phyloP scores from a whole-genome alignment of 1,284 basidiomycete genomes.

The Rhodotorula sp. region DNA sequence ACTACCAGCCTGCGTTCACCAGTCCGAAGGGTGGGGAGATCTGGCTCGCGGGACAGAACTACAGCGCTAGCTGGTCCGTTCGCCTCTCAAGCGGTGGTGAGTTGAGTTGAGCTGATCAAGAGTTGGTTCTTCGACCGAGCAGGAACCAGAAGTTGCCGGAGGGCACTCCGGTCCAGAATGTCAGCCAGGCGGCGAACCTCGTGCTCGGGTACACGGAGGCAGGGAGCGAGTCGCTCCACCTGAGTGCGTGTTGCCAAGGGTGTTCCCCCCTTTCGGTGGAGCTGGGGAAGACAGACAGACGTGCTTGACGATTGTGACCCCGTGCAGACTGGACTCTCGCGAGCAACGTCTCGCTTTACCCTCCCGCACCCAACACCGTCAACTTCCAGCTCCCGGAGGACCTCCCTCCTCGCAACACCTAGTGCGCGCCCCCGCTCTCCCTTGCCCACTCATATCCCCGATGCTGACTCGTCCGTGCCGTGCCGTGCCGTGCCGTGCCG shows the following conservation, averaged over 20 bases:
- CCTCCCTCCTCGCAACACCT: conserved; percentile 13
- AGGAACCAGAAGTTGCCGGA: conserved; percentile 19
- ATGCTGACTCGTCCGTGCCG: too few relatives aligned
- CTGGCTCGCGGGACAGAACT: conserved; percentile 12
- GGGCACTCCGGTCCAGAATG: conserved; percentile 1
- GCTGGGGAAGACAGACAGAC: too few relatives aligned
- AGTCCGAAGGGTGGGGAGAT: conserved; percentile 24
- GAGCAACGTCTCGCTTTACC: conserved; percentile 12
- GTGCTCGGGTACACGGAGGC: conserved; percentile 25
- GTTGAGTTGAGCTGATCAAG: neutral
- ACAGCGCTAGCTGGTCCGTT: conserved; percentile 19
- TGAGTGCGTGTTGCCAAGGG: conserved; percentile 14
- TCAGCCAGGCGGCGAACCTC: conserved; percentile 20
- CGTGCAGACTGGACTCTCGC: conserved; percentile 19
- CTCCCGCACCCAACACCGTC: conserved; percentile 3
- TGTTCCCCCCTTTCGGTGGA: too few relatives aligned
- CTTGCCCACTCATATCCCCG: too few relatives aligned
- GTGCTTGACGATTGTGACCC: too few relatives aligned
- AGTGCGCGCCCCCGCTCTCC: too few relatives aligned
- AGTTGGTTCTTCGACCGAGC: neutral
- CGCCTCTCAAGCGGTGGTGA: too few relatives aligned
- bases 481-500: too few relatives aligned
- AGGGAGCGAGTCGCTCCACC: conserved; percentile 9
- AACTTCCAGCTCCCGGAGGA: conserved; percentile 12
- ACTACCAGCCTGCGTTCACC: conserved; percentile 28